Evolutionary conservation across 176 grass and related monocot genomes (phyloP).

Genomic region (Eragrostis curvula): DNA sequence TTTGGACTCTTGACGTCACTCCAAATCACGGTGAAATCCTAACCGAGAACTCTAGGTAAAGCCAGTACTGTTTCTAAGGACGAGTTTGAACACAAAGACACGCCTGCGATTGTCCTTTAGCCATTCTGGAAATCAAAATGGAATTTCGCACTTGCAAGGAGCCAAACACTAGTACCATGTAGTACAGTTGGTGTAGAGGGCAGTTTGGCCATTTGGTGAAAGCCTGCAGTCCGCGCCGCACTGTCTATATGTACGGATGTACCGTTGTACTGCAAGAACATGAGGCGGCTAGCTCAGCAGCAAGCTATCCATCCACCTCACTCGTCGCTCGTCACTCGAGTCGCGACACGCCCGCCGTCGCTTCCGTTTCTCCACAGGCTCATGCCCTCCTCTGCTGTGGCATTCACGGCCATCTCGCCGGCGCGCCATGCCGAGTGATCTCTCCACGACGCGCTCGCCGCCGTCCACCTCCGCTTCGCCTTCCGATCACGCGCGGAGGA

Average conservation of each 20-base stretch:
- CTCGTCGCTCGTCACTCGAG: not conserved
- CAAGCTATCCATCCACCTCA: constrained; percentile 22
- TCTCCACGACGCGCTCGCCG: constrained; percentile 13
- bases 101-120: not conserved
- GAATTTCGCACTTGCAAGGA: not conserved
- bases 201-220: not conserved
- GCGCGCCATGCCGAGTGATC: constrained; percentile 39
- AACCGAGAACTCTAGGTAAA: too few relatives aligned
- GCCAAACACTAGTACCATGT: not conserved
- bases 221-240: too few relatives aligned
- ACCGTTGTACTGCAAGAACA: not conserved
- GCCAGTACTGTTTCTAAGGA: too few relatives aligned
- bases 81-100: too few relatives aligned
- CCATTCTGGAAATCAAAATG: not conserved
- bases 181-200: not conserved
- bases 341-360: not conserved
- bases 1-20: too few relatives aligned
- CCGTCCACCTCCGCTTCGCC: not conserved
- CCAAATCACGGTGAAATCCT: too few relatives aligned
- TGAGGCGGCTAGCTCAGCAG: not conserved
- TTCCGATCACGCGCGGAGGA: not conserved
- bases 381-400: not conserved
- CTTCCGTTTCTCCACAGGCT: constrained; percentile 7
- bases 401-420: constrained; percentile 7
- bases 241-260: not conserved